Percentiles rank a stretch among this genome's conserved stretches.
These are phyloP conservation scores for Metschnikowia shivogae DNA, from an alignment of 805 yeast species.

Conservation along the genomic window DNA sequence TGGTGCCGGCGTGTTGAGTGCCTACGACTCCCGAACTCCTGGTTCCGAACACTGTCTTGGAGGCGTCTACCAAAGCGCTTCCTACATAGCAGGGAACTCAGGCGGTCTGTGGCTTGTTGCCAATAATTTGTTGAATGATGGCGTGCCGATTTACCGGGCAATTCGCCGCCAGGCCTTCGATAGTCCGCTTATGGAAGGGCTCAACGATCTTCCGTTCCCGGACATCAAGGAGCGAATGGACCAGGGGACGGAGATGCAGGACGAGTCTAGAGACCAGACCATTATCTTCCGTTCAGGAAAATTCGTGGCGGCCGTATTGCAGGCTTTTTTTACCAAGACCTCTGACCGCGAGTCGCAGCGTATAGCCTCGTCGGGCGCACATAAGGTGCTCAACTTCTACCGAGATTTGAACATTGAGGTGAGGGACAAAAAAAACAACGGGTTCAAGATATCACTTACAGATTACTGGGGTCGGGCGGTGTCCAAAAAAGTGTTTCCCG, in stretches of 20 bases:
- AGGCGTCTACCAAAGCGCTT: constrained; percentile 50
- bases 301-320: constrained; percentile 5
- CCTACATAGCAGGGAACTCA: constrained; percentile 61
- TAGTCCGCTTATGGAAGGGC: constrained; percentile 50
- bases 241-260: not conserved
- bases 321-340: constrained; percentile 7
- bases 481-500: constrained; percentile 43
- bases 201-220: constrained; percentile 46
- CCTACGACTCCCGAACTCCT: constrained; percentile 45
- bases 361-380: constrained; percentile 13
- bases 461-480: constrained; percentile 70
- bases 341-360: constrained; percentile 5
- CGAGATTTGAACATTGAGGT: constrained; percentile 52
- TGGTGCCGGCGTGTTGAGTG: constrained; percentile 53
- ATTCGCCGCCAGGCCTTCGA: constrained; percentile 26
- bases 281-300: constrained; percentile 1
- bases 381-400: constrained; percentile 38
- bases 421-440: constrained; percentile 46
- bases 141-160: constrained; percentile 20
- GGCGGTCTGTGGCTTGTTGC: constrained; percentile 74
- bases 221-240: constrained; percentile 9
- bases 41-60: constrained; percentile 34
- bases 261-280: not conserved
- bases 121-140: constrained; percentile 33
- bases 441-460: constrained; percentile 55